These are phyloP conservation scores for Nidula microcarpa DNA, from an alignment of 768 basidiomycete genomes.

Conservation along the genomic window DNA sequence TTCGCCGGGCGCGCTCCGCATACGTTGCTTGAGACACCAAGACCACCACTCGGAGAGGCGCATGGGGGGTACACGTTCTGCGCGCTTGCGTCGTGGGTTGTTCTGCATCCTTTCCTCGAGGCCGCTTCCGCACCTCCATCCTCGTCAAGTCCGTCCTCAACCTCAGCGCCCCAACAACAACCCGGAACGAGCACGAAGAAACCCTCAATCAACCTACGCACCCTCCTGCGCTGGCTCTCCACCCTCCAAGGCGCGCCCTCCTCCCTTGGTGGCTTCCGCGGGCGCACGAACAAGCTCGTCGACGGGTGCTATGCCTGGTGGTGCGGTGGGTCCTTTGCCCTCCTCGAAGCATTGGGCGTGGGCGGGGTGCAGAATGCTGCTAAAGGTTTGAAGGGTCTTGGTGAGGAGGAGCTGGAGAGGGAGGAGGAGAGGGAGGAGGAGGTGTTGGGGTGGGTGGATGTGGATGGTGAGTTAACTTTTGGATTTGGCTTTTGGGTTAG, in stretches of 20 bases:
- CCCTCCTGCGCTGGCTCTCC: conserved; percentile 75
- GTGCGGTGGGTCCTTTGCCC: conserved; percentile 85
- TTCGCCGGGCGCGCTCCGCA: conserved; percentile 24
- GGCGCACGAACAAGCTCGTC: conserved; percentile 96
- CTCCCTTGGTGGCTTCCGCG: conserved; percentile 91
- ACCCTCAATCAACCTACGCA: conserved; percentile 52
- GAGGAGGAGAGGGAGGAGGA: conserved; percentile 7
- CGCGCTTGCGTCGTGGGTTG: conserved; percentile 78
- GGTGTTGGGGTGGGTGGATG: conserved; percentile 59
- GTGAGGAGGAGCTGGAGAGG: conserved; percentile 8
- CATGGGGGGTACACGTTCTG: conserved; percentile 99
- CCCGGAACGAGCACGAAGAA: neutral
- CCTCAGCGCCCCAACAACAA: neutral
- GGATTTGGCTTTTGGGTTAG: too few species aligned
- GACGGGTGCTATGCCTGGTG: conserved; percentile 99
- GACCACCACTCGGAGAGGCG: conserved; percentile 88
- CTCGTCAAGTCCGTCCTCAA: neutral
- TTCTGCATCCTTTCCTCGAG: conserved; percentile 59
- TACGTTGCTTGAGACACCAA: conserved; percentile 33
- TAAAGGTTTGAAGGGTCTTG: conserved; percentile 21
- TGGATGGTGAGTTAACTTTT: conserved; percentile 47
- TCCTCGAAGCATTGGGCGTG: conserved; percentile 63
- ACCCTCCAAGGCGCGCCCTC: conserved; percentile 80
- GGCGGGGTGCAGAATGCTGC: conserved; percentile 28
- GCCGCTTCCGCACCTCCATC: neutral